Base-by-base conservation (phyloP, 805 yeast species). In the Pichia paraexigua region DNA sequence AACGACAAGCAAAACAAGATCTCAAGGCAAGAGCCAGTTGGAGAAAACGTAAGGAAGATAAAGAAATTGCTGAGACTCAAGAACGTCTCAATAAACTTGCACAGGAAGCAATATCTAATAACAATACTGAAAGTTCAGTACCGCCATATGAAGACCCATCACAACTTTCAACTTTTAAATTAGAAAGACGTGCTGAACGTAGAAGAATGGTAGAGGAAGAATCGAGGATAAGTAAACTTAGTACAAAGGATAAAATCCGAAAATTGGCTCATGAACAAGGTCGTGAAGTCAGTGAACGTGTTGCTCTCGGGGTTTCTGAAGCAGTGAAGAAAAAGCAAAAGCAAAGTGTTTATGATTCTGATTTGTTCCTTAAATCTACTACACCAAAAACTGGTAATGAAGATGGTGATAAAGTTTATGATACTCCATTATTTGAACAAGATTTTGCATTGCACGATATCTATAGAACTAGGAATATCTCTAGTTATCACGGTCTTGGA, bases 281-380 rank as follows among this genome's bases (percentile, higher is more conserved):
- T 27, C 64, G 85, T 46, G 83, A 79, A 47, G 64, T 82, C 12
- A 77, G 83, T 11, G 84, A 78, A 45, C 71, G 76, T 52, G 79
- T 81, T 1, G 77, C 78, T 2, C 53, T 79, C 27, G 83, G 83
- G 0, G 67, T 77, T 5, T 52, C 66, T 1, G 54, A 55, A 27
- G 52, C 59, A 10, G 51, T 58, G 18, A 55, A 51, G 6, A 56
- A 54, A 39, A 53, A 53, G 35, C 58, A 54, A 18, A 58, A 43
- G 62, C 83, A 77, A 44, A 66, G 72, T 2, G 72, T 72, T 48
- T 80, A 79, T 57, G 92, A 85, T 59, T 72, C 87, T 0, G 71
- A 87, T 30, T 62, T 85, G 35, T 83, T 74, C 56, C 64, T 77
- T 11, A 73, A 72, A 28, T 59, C 63, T 1, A 66, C 78, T 2